A percentile compares a stretch with the other conserved stretches of the same genome.
Conservation (phyloP, 78 protist species). For the Protostelium mycophagum region DNA sequence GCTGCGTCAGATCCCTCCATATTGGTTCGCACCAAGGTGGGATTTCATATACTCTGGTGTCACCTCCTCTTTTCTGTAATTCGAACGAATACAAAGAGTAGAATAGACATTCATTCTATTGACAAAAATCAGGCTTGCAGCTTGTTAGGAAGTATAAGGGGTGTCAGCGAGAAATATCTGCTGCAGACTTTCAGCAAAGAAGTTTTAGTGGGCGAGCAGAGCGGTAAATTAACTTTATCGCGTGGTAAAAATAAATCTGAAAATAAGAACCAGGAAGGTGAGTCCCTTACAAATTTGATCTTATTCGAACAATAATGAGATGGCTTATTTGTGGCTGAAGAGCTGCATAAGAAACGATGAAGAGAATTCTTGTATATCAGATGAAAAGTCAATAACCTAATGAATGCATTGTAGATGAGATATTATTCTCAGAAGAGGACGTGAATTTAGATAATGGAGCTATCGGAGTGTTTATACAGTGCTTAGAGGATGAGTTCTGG, state of each 20-base stretch:
- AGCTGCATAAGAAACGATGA: background rate
- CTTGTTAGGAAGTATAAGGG: slow-evolving; percentile 41
- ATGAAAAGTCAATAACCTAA: background rate
- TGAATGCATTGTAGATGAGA: slow-evolving; percentile 41
- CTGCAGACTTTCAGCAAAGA: slow-evolving; percentile 61
- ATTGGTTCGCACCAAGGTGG: slow-evolving; percentile 25
- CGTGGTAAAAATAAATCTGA: slow-evolving; percentile 9
- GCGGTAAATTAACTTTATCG: slow-evolving; percentile 43
- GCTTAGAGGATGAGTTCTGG: slow-evolving; percentile 51
- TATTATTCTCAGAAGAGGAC: slow-evolving; percentile 28
- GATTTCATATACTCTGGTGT: background rate
- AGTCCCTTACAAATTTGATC: slow-evolving; percentile 12
- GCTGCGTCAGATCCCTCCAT: slow-evolving; percentile 50
- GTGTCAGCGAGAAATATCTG: slow-evolving; percentile 34
- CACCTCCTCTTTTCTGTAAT: background rate
- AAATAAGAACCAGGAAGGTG: slow-evolving; percentile 20
- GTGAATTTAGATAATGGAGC: slow-evolving; percentile 49
- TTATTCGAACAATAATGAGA: slow-evolving; percentile 22
- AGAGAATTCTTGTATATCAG: background rate
- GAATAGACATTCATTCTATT: too few relatives aligned
- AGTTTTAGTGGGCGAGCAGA: slow-evolving; percentile 23
- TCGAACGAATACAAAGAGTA: too few relatives aligned
- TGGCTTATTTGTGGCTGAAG: background rate
- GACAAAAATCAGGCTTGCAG: slow-evolving; percentile 53
- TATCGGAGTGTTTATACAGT: slow-evolving; percentile 63